Evolutionary conservation across 345 rosid genomes (phyloP), one percentile per base, ranked within the genome.

Genomic region (Boechera divaricarpa): DNA sequence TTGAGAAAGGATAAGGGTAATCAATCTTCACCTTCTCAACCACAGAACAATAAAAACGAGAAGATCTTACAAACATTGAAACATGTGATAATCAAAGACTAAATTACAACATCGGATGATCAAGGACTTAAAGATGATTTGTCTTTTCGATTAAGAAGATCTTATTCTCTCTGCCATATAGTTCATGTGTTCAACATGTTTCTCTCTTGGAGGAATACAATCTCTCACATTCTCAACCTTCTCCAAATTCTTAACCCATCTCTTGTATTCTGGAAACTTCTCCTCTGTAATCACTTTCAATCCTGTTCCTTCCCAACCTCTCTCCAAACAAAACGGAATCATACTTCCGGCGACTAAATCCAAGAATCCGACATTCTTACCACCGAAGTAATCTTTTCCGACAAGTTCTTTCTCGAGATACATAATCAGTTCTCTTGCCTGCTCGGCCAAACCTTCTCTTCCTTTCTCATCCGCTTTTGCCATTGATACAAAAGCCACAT

Each of bases 351-450:
- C 78, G 0, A 77, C 86, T 4, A 81, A 12, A 29, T 81, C 86
- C 77, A 85, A 59, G 24, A 69, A 72, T 56, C 87, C 84, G 5
- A 72, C 57, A 5, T 2, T 66, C 36, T 80, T 48, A 0, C 84
- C 85, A 0, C 83, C 88, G n/a, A 85, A 82, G 77, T 73, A 85
- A 13, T 77, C 72, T 75, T 81, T 76, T 47, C 82, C 78, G 35
- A 73, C 79, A 15, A 81, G 80, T 47, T 76, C 74, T 31, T 76
- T 71, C 71, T 83, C 86, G 2, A 85, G 82, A 57, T 67, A 4
- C 58, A 15, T 78, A 18, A 83, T 31, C 63, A 76, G 75, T 41
- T 45, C 62, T 29, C 31, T 67, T 48, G 63, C 68, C 72, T 85
- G 67, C 51, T 85, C 82, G 1, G 45, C 10, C 1, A 60, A 8